Base-by-base conservation (phyloP, 164 flowering plant species). In the Cinnamomum chago region DNA sequence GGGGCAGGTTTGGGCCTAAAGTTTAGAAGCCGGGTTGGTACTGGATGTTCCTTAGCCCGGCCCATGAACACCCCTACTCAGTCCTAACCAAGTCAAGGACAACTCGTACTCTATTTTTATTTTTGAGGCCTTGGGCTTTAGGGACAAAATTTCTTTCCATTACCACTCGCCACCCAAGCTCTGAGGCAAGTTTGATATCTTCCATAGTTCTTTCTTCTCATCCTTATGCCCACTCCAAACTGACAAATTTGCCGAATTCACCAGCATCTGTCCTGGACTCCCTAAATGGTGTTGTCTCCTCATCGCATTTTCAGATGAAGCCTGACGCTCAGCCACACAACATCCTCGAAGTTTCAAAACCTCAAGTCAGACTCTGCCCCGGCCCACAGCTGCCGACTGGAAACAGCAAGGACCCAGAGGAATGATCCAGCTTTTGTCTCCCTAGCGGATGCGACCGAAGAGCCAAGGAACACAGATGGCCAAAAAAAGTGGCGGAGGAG, bases 161-260 rank as follows among this genome's bases (percentile, higher is more conserved):
- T 40, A 40, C 47, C 47, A 52, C 58, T 62, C 35, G 1, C 74
- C 81, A 68, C 81, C 83, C 15, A 81, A 40, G 18, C 78, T 22
- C 51, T 40, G 10, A 9, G 47, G 47, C 47, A 9, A 40, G 47
- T 40, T 2, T 9, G 47, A 30, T 81, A 87, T 89, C 84, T 86
- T 91, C 97, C 98, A 94, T 1, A 93, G 88, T 82, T 90, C 83
- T 50, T 92, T 90, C 81, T 86, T 96, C 40, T 97, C 99, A 80
- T 96, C 99, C 79, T 90, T 94, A 52, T 96, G 99, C 18, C 99
- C 98, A 68, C 83, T 91, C 98, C 95, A 94, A 30, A 30, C 35
- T 4, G 1, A 30, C 5, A 30, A 30, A 30, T 30, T 30, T 30
- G 5, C 35, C 35, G 35, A 30, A 30, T 30, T 30, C 35, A 30